Percentiles rank a stretch among this genome's conserved stretches.
phyloP scores from a whole-genome alignment of 495 filamentous ascomycete species.

The Aspergillus homomorphus region DNA sequence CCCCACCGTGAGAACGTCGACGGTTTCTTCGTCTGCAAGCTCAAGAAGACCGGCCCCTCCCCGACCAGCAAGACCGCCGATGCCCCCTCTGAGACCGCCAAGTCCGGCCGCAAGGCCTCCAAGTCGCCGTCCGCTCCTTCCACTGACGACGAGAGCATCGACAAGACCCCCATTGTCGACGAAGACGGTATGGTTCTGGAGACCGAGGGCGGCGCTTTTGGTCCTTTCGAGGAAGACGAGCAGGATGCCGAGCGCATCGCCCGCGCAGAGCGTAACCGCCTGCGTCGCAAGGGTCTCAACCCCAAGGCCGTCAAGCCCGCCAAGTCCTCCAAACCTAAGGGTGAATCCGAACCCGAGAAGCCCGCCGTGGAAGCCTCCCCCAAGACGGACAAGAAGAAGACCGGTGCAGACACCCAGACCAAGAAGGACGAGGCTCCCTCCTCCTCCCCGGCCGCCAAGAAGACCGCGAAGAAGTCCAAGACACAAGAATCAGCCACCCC shows the following conservation, averaged over 20 bases:
- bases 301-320: slow-evolving; percentile 49
- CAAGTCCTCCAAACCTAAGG: slow-evolving; percentile 38
- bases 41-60: slow-evolving; percentile 85
- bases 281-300: slow-evolving; percentile 65
- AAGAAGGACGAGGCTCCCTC: slow-evolving; percentile 12
- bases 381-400: slow-evolving; percentile 18
- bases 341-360: slow-evolving; percentile 22
- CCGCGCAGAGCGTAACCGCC: slow-evolving; percentile 52
- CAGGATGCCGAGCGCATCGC: background rate
- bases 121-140: slow-evolving; percentile 21
- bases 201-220: slow-evolving; percentile 54
- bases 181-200: slow-evolving; percentile 31
- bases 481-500: background rate
- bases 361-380: slow-evolving; percentile 7
- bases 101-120: slow-evolving; percentile 16
- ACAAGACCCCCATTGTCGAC: slow-evolving; percentile 48
- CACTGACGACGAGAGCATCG: slow-evolving; percentile 32
- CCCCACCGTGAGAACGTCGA: slow-evolving; percentile 96
- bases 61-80: slow-evolving; percentile 50
- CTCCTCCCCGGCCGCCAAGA: background rate
- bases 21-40: slow-evolving; percentile 96
- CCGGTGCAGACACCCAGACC: slow-evolving; percentile 6
- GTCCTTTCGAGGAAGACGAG: slow-evolving; percentile 62
- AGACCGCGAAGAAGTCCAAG: slow-evolving; percentile 27
- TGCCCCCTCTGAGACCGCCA: slow-evolving; percentile 20